Percentiles rank a stretch among this genome's conserved stretches.
These are phyloP conservation scores for Pleurotus salmoneostramineus DNA, from an alignment of 768 basidiomycete species.

Conservation along the genomic window DNA sequence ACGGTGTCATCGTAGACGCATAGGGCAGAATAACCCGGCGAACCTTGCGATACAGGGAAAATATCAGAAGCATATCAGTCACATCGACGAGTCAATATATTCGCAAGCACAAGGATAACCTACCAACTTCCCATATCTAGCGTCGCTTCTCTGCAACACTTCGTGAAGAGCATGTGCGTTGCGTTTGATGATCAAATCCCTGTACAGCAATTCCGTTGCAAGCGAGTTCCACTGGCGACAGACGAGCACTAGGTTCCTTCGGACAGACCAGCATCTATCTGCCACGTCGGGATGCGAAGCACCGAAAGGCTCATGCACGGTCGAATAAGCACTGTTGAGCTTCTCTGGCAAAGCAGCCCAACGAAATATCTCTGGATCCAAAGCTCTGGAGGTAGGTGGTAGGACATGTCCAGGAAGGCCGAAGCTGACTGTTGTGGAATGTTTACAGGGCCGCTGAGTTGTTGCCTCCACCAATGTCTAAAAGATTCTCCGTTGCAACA, in stretches of 20 bases:
- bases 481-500: neutral
- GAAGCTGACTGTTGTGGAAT: conserved; percentile 13
- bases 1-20: conserved; percentile 35
- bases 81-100: neutral
- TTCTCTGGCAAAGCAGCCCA: conserved; percentile 31
- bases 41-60: conserved; percentile 29
- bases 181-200: conserved; percentile 14
- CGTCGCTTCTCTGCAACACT: conserved; percentile 22
- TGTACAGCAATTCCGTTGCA: conserved; percentile 5
- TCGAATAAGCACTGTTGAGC: conserved; percentile 18
- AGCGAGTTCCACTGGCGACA: conserved; percentile 8
- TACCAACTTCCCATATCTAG: conserved; percentile 26
- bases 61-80: conserved; percentile 1
- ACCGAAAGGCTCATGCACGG: conserved; percentile 46
- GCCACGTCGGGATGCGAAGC: conserved; percentile 20
- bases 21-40: conserved; percentile 60
- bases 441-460: conserved; percentile 1
- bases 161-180: conserved; percentile 26
- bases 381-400: conserved; percentile 44
- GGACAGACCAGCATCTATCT: conserved; percentile 20
- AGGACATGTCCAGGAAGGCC: neutral
- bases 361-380: conserved; percentile 49
- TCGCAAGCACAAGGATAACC: conserved; percentile 9
- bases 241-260: conserved; percentile 24
- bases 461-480: no score